Evolutionary conservation across 306 rosid species (phyloP), one percentile per base, ranked within the genome.

Genomic region (Fragaria ananassa): DNA sequence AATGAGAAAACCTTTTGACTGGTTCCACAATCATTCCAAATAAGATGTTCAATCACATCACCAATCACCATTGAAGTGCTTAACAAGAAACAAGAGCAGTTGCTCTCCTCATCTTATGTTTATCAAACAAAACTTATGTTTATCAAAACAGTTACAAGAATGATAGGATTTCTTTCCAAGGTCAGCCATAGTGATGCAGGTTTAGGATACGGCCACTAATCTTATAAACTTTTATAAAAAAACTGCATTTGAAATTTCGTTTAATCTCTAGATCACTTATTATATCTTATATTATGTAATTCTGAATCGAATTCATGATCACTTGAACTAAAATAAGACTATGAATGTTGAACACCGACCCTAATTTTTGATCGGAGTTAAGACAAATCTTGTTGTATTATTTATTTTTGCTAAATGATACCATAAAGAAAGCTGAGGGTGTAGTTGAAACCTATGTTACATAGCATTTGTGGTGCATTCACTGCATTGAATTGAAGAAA

Each of bases 1-100:
- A 10, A 37, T 8, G 3, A 12, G 4, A 64, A 0, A 25, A 23
- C 10, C 7, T 12, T 42, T 44, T 11, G 37, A 21, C 45, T 68
- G 19, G 12, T 68, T 69, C 14, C 41, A 15, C 57, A 27, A 4
- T 46, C 74, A 69, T 46, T 46, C 25, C 23, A 69, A 7, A 4
- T 1, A 44, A 68, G 72, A 6, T 68, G 37, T 69, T 27, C 74
- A 44, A 69, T 68, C 72, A 44, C 25, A 23, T 23, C 37, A 23
- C 72, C 56, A 23, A 42, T 46, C 72, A 23, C 54, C 72, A 13
- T 9, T 46, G 74, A 44, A 69, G 74, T 46, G 74, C 58, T 46
- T 46, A 14, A 69, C 58, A 69, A 45, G 74, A 46, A 23, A 69
- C 18, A 46, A 8, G 41, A 46, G 25, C 18, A 46, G 1, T 31